phyloP scores from a whole-genome alignment of 2,329 filamentous ascomycete species.

The Clarireedia monteithiana region DNA sequence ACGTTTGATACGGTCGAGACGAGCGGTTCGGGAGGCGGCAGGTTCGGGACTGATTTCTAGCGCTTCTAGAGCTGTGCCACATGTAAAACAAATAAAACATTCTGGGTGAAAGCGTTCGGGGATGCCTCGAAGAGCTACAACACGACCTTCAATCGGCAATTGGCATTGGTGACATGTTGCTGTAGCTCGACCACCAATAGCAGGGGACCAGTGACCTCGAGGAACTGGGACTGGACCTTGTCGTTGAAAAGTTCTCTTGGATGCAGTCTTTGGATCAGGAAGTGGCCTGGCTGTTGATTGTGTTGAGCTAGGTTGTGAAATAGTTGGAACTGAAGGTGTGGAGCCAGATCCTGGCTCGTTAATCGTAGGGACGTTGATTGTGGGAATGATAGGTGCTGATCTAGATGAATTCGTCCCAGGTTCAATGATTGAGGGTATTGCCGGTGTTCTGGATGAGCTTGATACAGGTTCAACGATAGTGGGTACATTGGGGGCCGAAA shows the following conservation, averaged over 20 bases:
- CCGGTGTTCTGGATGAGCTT: slow-evolving; percentile 19
- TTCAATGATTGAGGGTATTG: slow-evolving; percentile 21
- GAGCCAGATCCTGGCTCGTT: slow-evolving; percentile 12
- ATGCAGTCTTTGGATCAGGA: slow-evolving; percentile 32
- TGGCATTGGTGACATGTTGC: slow-evolving; percentile 80
- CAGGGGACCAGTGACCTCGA: slow-evolving; percentile 49
- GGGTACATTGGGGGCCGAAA: slow-evolving; percentile 20
- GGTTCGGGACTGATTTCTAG: slow-evolving; percentile 96
- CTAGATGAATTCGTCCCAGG: slow-evolving; percentile 28
- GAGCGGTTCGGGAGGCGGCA: slow-evolving; percentile 57
- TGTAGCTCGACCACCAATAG: slow-evolving; percentile 45
- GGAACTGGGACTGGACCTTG: slow-evolving; percentile 27
- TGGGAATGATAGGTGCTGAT: slow-evolving; percentile 30
- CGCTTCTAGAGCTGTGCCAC: slow-evolving; percentile 81
- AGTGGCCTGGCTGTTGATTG: slow-evolving; percentile 25
- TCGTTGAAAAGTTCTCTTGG: slow-evolving; percentile 25
- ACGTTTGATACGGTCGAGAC: slow-evolving; percentile 65
- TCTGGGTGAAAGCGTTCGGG: slow-evolving; percentile 78
- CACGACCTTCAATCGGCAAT: slow-evolving; percentile 79
- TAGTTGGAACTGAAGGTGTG: slow-evolving; percentile 20
- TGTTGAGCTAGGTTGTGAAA: slow-evolving; percentile 28
- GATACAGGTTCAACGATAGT: slow-evolving; percentile 29
- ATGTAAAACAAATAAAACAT: slow-evolving; percentile 86
- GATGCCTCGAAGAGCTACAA: slow-evolving; percentile 72
- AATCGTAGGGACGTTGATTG: slow-evolving; percentile 24